Evolutionary conservation across 75 land plant species (phyloP).

Genomic region (Cryptomeria japonica): DNA sequence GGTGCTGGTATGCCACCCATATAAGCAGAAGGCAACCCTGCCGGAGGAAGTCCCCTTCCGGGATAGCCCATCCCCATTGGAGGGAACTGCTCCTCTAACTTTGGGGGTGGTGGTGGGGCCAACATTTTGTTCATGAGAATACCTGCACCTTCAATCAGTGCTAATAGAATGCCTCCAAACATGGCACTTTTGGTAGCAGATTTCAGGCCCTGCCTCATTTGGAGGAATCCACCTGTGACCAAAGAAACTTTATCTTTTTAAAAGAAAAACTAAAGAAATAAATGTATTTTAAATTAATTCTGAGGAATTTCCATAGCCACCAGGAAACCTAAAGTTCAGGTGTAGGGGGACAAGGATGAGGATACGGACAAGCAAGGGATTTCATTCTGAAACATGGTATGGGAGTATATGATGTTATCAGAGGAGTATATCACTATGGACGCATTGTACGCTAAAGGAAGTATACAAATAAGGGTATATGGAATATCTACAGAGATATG

Average conservation of each 20-base stretch:
- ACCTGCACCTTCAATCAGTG: conserved; percentile 89
- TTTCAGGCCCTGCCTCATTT: conserved; percentile 68
- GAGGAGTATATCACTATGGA: too few species aligned
- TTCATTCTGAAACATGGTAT: background rate
- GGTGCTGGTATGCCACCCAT: conserved; percentile 13
- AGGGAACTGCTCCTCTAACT: conserved; percentile 33
- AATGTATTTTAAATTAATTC: background rate
- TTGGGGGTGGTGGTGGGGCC: conserved; percentile 36
- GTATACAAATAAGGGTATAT: background rate
- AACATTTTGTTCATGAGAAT: conserved; percentile 69
- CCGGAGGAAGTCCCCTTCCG: conserved; percentile 23
- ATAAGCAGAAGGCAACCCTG: conserved; percentile 12
- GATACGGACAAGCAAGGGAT: too few species aligned
- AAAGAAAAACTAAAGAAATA: background rate
- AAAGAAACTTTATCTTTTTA: background rate
- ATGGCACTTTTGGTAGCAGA: conserved; percentile 64
- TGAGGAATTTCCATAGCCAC: background rate
- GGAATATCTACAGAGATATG: too few species aligned
- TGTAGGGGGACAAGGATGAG: background rate
- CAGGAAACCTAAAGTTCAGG: background rate
- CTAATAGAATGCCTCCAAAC: conserved; percentile 81
- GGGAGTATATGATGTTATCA: background rate
- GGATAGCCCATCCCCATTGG: conserved; percentile 25
- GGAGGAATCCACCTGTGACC: conserved; percentile 88
- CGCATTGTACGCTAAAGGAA: background rate